Base-by-base conservation (phyloP, 2,329 filamentous ascomycete genomes). In the Penicillium thymicola region DNA sequence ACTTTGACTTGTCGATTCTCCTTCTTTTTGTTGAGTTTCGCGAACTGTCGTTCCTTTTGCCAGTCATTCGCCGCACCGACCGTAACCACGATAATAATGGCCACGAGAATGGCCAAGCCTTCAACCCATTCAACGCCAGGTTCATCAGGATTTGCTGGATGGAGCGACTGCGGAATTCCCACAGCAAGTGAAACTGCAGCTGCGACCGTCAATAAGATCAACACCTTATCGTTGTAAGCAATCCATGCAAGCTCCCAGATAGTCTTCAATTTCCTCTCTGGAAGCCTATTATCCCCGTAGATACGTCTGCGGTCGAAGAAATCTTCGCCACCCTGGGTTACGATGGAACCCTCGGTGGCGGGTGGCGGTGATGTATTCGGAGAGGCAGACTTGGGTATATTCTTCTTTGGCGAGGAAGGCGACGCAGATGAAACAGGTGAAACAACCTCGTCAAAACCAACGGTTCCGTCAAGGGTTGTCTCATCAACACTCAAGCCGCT, bases 21-120 rank as follows among this genome's bases (percentile, higher is more conserved):
- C 72, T 92, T 92, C 68, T 90, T 90, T 71, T 85, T 85, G 73
- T 92, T 92, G 58, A 92, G 77, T 71, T 90, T 90, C 38, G 89
- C 87, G 66, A 92, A 92, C 66, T 90, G 88, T 44, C 87, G 82
- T 70, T 92, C 89, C 72, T 92, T 92, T 67, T 92, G 89, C 82
- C 86, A 92, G 68, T 92, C 89, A 62, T 91, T 92, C 34, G 86
- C 76, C n/a, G 89, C 89, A 59, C 88, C 89, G 21, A 90, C 89
- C 21, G 88, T 72, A 4, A 92, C 87, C 45, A 92, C 89, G 60
- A 92, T 86, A 16, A 87, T 70, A 58, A 92, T 90, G 49, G 89
- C 89, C 23, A 88, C 82, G 42, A 91, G 86, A 61, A 92, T 91
- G 8, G 89, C 89, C 11, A 92, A 85, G 61, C 89, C 89, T 72